Evolutionary conservation across 345 rosid species (phyloP), one percentile per base, ranked within the genome.

Genomic region (Rubroshorea leprosula): DNA sequence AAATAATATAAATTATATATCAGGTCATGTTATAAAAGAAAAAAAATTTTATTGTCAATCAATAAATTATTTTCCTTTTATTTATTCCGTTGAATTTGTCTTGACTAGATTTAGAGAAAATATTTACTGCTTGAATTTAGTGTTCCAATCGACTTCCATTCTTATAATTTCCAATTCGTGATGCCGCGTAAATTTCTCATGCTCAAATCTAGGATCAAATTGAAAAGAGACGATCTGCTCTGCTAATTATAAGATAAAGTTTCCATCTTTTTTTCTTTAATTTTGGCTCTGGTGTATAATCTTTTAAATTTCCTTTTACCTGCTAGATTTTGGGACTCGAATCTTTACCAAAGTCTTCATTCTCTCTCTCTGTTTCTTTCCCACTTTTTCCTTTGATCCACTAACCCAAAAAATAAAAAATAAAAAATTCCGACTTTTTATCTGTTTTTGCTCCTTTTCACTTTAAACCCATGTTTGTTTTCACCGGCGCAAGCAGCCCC

Each of bases 281-380:
- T 13, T 35, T n/a, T 35, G 12, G 41, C 41, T 35, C 12, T 35
- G 41, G 23, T 6, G 44, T 35, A 18, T 49, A 25, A 55, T 29
- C 49, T 54, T 48, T 50, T 38, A 23, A 38, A 23, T 23, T 15
- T 49, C 22, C n/a, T 41, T 18, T 59, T 48, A 15, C 25, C 54
- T 62, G 43, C 51, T 6, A 51, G 51, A 11, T 52, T 22, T 58
- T 62, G 66, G 62, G 51, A 52, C 43, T 62, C 45, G 66, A 62
- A 61, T 51, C 57, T 51, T 43, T 39, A 61, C 52, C 39, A 41
- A 53, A 44, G 14, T 10, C 38, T 23, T 0, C 4, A 12, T 51
- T 41, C 21, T 50, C 2, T 21, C 18, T 11, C 41, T 23, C 16
- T 23, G 1, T 23, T 14, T 17, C 18, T 44, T 53, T 58, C 8